These are phyloP conservation scores for Globisporangium sylvaticum DNA, from an alignment of 352 stramenopile genomes.

Conservation along the genomic window DNA sequence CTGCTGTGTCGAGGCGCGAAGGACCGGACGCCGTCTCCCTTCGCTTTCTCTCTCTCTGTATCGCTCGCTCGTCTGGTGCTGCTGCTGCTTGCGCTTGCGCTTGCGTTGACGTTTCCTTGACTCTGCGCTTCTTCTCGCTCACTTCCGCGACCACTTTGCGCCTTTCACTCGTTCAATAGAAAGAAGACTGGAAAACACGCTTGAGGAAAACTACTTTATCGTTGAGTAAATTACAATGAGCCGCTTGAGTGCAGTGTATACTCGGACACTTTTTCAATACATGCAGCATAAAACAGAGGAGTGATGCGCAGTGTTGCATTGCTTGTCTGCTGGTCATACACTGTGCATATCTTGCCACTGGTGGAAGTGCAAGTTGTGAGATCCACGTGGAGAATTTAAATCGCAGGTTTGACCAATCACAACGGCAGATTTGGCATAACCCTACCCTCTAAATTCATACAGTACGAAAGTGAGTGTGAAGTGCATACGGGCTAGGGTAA, in stretches of 20 bases:
- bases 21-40: not conserved
- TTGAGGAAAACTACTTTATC: not conserved
- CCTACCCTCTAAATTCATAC: no score
- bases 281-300: not conserved
- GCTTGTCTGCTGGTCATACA: not conserved
- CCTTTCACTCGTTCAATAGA: not conserved
- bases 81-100: constrained; percentile 1
- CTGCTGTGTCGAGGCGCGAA: not conserved
- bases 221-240: not conserved
- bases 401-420: not conserved
- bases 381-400: not conserved
- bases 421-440: not conserved
- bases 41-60: not conserved
- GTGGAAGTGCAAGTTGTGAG: not conserved
- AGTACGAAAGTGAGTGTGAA: not conserved
- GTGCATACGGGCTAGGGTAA: not conserved
- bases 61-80: not conserved
- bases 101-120: not conserved
- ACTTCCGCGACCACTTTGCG: not conserved
- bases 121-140: not conserved
- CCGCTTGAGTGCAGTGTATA: not conserved
- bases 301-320: not conserved
- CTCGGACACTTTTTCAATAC: not conserved
- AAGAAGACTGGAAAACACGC: not conserved
- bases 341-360: not conserved